These are phyloP conservation scores for Bryoglossum gracile DNA, from an alignment of 495 filamentous ascomycete species.

Conservation along the genomic window DNA sequence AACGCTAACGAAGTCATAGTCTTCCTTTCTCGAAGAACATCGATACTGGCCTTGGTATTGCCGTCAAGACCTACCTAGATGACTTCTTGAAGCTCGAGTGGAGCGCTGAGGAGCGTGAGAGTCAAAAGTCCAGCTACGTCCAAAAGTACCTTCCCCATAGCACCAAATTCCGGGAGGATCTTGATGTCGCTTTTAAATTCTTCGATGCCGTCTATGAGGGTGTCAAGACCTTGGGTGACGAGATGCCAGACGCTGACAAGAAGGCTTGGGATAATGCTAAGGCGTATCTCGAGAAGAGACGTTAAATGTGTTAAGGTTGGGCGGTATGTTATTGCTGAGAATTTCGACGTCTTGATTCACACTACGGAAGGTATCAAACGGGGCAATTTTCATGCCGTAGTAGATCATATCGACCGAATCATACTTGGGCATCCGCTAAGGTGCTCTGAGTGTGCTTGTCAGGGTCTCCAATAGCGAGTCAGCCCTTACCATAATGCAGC, in stretches of 20 bases:
- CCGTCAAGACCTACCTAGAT: conserved; percentile 88
- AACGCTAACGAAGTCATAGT: conserved; percentile 33
- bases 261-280: conserved; percentile 59
- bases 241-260: conserved; percentile 49
- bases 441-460: too few relatives aligned
- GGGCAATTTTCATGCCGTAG: too few relatives aligned
- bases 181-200: conserved; percentile 72
- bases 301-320: conserved; percentile 28
- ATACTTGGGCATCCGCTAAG: too few relatives aligned
- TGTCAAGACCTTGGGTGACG: conserved; percentile 55
- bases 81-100: conserved; percentile 59
- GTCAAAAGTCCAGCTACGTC: conserved; percentile 46
- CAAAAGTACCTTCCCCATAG: conserved; percentile 67
- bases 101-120: conserved; percentile 50
- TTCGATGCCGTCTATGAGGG: conserved; percentile 74
- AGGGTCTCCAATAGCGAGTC: too few relatives aligned
- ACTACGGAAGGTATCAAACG: too few relatives aligned
- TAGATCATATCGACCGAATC: too few relatives aligned
- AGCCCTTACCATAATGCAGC: too few relatives aligned
- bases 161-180: conserved; percentile 65
- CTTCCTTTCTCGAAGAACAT: conserved; percentile 81
- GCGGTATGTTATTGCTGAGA: too few relatives aligned
- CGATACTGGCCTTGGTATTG: conserved; percentile 80
- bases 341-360: too few relatives aligned
- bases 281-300: conserved; percentile 50